Conservation (phyloP, 768 basidiomycete genomes). For the Lactarius quietus region DNA sequence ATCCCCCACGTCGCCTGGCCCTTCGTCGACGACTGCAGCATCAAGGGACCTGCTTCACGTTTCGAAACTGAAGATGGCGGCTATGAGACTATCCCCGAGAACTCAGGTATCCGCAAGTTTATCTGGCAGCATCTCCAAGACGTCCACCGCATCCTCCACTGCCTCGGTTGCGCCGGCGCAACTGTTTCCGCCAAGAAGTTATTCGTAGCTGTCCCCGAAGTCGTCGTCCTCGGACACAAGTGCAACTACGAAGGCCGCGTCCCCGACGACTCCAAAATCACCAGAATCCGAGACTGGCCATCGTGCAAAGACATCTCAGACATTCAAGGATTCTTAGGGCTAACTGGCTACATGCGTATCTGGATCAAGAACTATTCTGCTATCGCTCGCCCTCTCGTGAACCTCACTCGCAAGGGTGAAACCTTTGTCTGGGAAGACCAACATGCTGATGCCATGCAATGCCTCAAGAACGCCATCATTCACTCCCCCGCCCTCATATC, state of each 20-base stretch:
- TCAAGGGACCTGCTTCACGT: no score
- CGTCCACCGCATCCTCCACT: background rate
- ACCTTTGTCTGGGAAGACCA: no score
- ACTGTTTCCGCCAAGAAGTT: constrained; percentile 1
- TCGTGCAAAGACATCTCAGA: constrained; percentile 25
- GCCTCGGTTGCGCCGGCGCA: background rate
- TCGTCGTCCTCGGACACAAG: constrained; percentile 36
- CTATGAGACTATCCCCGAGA: background rate
- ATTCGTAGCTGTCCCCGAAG: constrained; percentile 20
- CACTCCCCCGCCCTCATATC: no score
- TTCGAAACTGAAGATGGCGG: background rate
- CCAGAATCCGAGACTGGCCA: constrained; percentile 32
- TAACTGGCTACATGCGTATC: no score
- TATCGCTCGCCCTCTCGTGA: no score
- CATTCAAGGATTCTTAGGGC: constrained; percentile 31
- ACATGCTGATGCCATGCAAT: no score
- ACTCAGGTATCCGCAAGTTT: background rate
- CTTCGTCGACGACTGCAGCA: no score
- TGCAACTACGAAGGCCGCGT: constrained; percentile 36
- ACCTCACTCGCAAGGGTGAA: no score
- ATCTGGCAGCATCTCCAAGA: background rate
- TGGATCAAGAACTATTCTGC: no score
- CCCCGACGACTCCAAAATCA: constrained; percentile 30
- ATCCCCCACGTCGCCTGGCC: background rate
- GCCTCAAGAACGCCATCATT: no score